Evolutionary conservation across 306 rosid genomes (phyloP), one percentile per base, ranked within the genome.

Genomic region (Cyclanthera cordifolia): DNA sequence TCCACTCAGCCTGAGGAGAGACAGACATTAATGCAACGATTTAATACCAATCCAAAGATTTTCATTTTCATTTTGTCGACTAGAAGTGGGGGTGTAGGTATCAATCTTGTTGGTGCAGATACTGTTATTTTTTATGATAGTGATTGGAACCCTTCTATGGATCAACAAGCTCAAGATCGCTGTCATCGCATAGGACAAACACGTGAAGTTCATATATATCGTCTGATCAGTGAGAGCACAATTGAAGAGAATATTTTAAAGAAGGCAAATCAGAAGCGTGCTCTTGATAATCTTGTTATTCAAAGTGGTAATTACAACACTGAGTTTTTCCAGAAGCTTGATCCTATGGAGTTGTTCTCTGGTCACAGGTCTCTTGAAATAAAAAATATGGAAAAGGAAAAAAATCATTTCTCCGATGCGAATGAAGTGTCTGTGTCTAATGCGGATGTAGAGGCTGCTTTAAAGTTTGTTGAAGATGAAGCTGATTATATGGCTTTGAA

Each of bases 91-190:
- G 99, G 96, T 82, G 96, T 93, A 73, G 99, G 99, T 78, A 85
- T 93, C 76, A 93, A 93, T 80, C 86, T 93, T 46, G 95, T 93
- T 79, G 99, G 99, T 72, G 99, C 96, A 48, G 99, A 93, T 76
- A 93, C 99, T 53, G 99, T 93, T 75, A 93, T 93, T 57, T 93
- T 93, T 75, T 93, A 93, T 77, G 95, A 93, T 74, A 93, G 96
- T 70, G 99, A 93, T 85, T 93, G 99, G 96, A 93, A 93, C 83
- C 99, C 99, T 74, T 96, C 96, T 67, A 93, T 93, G 99, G 99
- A 90, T 86, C 95, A 90, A 72, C 99, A 93, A 76, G 99, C 96
- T 75, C 99, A 93, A 83, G 99, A 93, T 85, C 84, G 99, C 52
- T 93, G 99, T 87, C 99, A 93, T 76, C 89, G 96, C 72, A 93